These are phyloP conservation scores for Gardenia jasminoides DNA, from an alignment of 257 asterid genomes.

Conservation along the genomic window DNA sequence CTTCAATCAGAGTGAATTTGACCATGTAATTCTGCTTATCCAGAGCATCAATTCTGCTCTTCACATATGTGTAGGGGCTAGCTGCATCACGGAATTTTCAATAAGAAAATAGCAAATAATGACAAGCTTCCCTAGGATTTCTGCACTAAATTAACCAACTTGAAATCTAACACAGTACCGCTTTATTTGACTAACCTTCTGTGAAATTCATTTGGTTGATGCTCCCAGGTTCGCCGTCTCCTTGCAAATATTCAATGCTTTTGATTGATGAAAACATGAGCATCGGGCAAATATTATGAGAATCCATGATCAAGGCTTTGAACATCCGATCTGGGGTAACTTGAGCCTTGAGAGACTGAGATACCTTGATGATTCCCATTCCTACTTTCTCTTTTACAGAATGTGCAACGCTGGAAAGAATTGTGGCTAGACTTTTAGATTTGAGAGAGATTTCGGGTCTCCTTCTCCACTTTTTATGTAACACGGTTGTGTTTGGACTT, in stretches of 20 bases:
- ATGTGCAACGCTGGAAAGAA: not conserved
- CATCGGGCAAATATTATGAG: conserved; percentile 37
- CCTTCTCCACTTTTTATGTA: no score
- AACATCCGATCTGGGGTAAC: conserved; percentile 34
- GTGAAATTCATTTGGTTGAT: conserved; percentile 35
- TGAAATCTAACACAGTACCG: not conserved
- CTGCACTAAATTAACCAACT: not conserved
- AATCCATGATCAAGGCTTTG: conserved; percentile 36
- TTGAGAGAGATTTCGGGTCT: no score
- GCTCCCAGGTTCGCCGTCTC: conserved; percentile 35
- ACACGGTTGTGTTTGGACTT: no score
- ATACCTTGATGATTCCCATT: conserved; percentile 45
- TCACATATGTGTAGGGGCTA: conserved; percentile 50
- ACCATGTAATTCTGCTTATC: conserved; percentile 39
- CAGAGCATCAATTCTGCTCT: conserved; percentile 50
- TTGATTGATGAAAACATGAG: conserved; percentile 36
- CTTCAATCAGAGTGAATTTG: conserved; percentile 52
- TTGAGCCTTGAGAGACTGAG: conserved; percentile 47
- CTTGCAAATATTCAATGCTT: conserved; percentile 27
- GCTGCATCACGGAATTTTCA: conserved; percentile 23
- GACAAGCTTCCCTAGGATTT: not conserved
- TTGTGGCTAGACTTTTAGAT: not conserved
- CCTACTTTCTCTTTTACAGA: not conserved
- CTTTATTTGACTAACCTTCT: conserved; percentile 23
- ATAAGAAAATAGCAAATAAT: not conserved